phyloP scores from a whole-genome alignment of 164 flowering plant species.

The Tetrastigma voinierianum region DNA sequence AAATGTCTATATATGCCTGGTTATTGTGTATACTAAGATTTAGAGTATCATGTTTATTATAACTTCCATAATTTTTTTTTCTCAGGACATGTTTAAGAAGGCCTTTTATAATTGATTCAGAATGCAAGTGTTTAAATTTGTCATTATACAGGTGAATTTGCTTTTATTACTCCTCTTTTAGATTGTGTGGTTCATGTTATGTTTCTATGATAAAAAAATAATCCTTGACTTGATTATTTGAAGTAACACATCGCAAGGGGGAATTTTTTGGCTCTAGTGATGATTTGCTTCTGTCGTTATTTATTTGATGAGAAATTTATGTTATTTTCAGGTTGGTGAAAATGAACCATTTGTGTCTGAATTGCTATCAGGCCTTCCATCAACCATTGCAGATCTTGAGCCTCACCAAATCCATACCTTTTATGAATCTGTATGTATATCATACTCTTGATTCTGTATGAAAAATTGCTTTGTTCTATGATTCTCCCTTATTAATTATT shows the following conservation, averaged over 20 bases:
- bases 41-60: background rate
- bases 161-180: background rate
- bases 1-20: too few relatives aligned
- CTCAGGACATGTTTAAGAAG: slow-evolving; percentile 99
- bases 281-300: too few relatives aligned
- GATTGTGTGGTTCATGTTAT: background rate
- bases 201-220: too few relatives aligned
- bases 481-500: background rate
- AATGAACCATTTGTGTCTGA: slow-evolving; percentile 97
- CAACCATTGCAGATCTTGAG: slow-evolving; percentile 87
- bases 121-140: slow-evolving; percentile 99
- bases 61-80: slow-evolving; percentile 13
- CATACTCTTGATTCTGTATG: background rate
- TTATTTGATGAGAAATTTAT: slow-evolving; percentile 1
- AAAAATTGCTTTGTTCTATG: background rate
- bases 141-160: slow-evolving; percentile 70
- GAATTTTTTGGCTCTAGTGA: too few relatives aligned
- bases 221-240: background rate
- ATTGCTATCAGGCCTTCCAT: slow-evolving; percentile 79
- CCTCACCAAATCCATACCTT: slow-evolving; percentile 97
- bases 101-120: slow-evolving; percentile 98
- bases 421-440: slow-evolving; percentile 87
- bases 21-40: too few relatives aligned
- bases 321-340: slow-evolving; percentile 77
- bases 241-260: background rate